Evolutionary conservation across 2,329 filamentous ascomycete genomes (phyloP), one percentile per base, ranked within the genome.

Genomic region (Aspergillus sojae): DNA sequence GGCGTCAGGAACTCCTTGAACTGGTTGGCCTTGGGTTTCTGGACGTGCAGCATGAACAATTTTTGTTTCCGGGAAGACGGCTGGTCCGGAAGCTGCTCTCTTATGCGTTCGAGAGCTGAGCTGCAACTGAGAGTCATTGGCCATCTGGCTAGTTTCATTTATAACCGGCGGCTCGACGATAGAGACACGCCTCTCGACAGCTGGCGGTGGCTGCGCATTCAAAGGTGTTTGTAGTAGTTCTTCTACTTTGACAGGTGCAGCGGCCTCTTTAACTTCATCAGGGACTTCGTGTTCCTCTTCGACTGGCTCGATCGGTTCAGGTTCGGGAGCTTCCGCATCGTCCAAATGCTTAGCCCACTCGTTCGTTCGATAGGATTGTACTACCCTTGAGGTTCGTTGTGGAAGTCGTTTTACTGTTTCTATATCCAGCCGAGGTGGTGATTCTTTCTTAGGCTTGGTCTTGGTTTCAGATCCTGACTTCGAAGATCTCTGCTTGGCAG

Each of bases 331-430:
- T 19, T 97, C 94, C 7, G 94, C 93, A 48, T 86, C 81, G 66
- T 89, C 88, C 12, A 97, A 83, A 75, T 97, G 93, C 76, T 97
- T 97, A 0, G 93, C 93, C 94, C 94, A 98, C 79, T 98, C 94
- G 68, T 96, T 96, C 1, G 93, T 97, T 62, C 94, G 88, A 74
- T 95, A 96, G 0, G 91, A 91, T 75, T 92, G 82, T 1, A 93
- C 90, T 10, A 96, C 86, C 65, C 87, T 89, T 1, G 93, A 95
- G 39, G 93, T 78, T 14, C 88, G 87, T n/a, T 84, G 81, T 0
- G 92, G 91, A 11, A 96, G 83, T 12, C 83, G 83, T 4, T 88
- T 87, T 36, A 81, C 74, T 4, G 76, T 76, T 43, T 72, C 72
- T 12, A 69, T 66, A 48, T 79, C 75, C 54, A 81, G 62, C 54